A percentile compares a stretch with the other conserved stretches of the same genome.
Evolutionary conservation across 305 asterid species (phyloP).

Genomic region (Solanum hybrid): DNA sequence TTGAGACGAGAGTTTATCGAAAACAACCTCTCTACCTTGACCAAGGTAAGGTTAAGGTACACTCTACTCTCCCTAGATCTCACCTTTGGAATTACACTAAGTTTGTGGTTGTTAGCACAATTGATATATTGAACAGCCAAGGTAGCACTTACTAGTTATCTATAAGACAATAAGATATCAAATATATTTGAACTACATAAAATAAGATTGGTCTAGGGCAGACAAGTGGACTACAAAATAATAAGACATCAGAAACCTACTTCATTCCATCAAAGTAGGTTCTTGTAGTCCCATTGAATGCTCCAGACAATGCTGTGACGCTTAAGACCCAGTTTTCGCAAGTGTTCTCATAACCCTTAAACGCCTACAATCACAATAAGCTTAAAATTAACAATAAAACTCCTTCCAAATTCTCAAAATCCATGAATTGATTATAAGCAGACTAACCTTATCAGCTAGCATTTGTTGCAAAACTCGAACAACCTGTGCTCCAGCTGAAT

Average conservation of each 20-base stretch:
- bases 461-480: conserved; percentile 88
- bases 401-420: background rate
- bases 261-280: conserved; percentile 87
- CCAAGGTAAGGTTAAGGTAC: background rate
- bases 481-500: conserved; percentile 97
- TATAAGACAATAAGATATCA: background rate
- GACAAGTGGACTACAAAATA: background rate
- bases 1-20: background rate
- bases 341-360: conserved; percentile 59
- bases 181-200: background rate
- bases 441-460: conserved; percentile 81
- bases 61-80: background rate
- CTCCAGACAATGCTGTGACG: conserved; percentile 88
- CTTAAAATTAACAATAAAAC: background rate
- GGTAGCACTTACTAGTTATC: background rate
- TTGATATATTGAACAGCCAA: background rate
- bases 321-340: conserved; percentile 82
- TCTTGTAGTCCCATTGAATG: conserved; percentile 94
- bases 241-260: conserved; percentile 31
- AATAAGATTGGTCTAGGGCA: background rate
- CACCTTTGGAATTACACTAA: background rate
- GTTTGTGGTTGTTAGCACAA: background rate
- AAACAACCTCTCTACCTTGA: background rate
- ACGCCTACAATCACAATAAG: conserved; percentile 41
- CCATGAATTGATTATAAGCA: background rate